Base-by-base conservation (phyloP, 2,329 filamentous ascomycete genomes). In the Sphaceloma murrayae region DNA sequence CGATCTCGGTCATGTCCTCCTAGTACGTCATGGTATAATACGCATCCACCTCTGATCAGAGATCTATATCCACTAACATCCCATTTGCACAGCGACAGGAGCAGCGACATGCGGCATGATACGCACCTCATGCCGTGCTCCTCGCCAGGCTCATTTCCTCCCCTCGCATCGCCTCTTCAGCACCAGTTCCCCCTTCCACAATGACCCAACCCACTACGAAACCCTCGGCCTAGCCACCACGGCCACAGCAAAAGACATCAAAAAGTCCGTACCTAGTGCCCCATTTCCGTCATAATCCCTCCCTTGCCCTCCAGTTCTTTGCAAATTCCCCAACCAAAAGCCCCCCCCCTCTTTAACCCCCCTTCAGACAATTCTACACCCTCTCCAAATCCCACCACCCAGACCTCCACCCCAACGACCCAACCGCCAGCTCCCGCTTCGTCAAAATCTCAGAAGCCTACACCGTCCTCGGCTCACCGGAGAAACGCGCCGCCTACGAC, bases 321-420 rank as follows among this genome's bases (percentile, higher is more conserved):
- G 11, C 14, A 26, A 27, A 9, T 36, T 43, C 33, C 16, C 43
- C 42, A 40, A 5, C 1, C 18, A 18, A 9, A 17, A 10, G 14
- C 14, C 24, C 46, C 34, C 36, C 24, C 18, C 13, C 32, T 34
- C n/a, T 38, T 34, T 48, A 17, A 33, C 46, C 13, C 14, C 21
- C 22, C 10, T 5, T 19, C 38, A 51, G 52, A 48, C 66, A 77
- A 60, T 98, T 95, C 75, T 96, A 95, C 72, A 66, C 74, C 49
- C 83, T 96, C 61, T 94, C 87, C 58, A 94, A 95, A 66, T 68
- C 74, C 44, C 82, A 94, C 72, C 91, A 98, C 64, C 91, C 91
- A 1, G 91, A 98, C 71, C 78, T 80, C 60, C 93, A 96, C 70
- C 85, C 74, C 48, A 59, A 74, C 54, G 82, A 94, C 63, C 82